Conservation (phyloP, 192 early-diverging fungal species). For the Haplosporangium gracile region DNA sequence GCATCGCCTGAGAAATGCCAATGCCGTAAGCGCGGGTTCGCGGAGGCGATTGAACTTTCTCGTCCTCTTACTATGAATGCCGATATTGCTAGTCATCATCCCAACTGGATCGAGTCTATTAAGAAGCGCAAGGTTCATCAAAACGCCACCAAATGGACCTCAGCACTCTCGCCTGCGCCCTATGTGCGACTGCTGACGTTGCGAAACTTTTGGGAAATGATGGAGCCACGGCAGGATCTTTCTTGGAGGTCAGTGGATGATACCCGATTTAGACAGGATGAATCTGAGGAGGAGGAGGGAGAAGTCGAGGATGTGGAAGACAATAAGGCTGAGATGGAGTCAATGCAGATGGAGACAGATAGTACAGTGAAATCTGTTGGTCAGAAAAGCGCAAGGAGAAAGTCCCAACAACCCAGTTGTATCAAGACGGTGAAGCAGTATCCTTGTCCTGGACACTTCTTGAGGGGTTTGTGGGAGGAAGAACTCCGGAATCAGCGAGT, state of each 20-base stretch:
- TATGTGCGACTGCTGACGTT: conserved; percentile 42
- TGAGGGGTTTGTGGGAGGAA: conserved; percentile 49
- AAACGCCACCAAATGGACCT: conserved; percentile 47
- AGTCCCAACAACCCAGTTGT: not conserved
- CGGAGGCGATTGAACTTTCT: conserved; percentile 29
- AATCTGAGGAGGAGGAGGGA: not conserved
- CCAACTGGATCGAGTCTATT: conserved; percentile 49
- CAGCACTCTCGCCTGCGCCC: conserved; percentile 33
- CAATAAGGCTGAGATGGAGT: not conserved
- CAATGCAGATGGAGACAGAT: not conserved
- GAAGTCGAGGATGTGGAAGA: not conserved
- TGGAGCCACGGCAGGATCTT: conserved; percentile 21
- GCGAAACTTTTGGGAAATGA: conserved; percentile 49
- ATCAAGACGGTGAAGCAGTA: conserved; percentile 20
- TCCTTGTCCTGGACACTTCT: conserved; percentile 21
- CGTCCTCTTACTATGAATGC: conserved; percentile 14
- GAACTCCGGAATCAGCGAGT: conserved; percentile 25
- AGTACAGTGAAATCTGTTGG: not conserved
- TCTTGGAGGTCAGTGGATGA: conserved; percentile 5
- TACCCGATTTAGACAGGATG: not conserved
- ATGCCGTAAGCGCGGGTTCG: conserved; percentile 37
- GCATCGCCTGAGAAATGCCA: not conserved
- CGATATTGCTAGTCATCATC: conserved; percentile 7
- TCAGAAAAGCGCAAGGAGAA: not conserved
- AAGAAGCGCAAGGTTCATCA: conserved; percentile 53